Evolutionary conservation across 805 yeast species (phyloP), one percentile per base, ranked within the genome.

Genomic region (Blastobotrys chiropterorum): DNA sequence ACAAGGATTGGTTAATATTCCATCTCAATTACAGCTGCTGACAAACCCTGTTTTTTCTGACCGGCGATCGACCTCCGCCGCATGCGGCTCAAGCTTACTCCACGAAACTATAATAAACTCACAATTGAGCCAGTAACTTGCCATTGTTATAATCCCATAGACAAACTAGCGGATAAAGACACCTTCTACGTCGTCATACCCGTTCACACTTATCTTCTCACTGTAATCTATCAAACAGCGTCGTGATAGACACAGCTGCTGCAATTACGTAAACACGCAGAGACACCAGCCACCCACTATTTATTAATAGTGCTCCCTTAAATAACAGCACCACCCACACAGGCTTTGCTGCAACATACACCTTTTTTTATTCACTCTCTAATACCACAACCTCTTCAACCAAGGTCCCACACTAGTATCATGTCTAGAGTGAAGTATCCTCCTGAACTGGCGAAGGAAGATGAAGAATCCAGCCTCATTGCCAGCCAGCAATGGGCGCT

Each of bases 401-500:
- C 15, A 38, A 38, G 13, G 16, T 38, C 16, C 15, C 13, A 11
- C 14, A 38, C 16, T 14, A 16, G 15, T 16, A 38, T 38, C 15
- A 15, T 15, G 43, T 13, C 44, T 14, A 46, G 21, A 21, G 41
- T 21, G 20, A 20, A 26, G 11, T 54, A 48, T 31, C 61, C 61
- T 21, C 61, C 61, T 8, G 34, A 53, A 44, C 17, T 56, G 19
- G 40, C 57, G 13, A 15, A 38, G 11, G 44, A 49, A 4, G 46
- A 53, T 19, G 56, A 57, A 44, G 40, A 17, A 2, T 30, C 41
- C 6, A 43, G 57, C 19, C 42, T 56, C 38, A 49, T 45, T 11
- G 51, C 54, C 6, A 55, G 85, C 31, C 75, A 77, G 47, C 96
- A 90, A 57, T 90, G 94, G 87, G 74, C 86, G 3, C 69, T 90